phyloP scores from a whole-genome alignment of 2,329 filamentous ascomycete species.

The Rutstroemia sp. region DNA sequence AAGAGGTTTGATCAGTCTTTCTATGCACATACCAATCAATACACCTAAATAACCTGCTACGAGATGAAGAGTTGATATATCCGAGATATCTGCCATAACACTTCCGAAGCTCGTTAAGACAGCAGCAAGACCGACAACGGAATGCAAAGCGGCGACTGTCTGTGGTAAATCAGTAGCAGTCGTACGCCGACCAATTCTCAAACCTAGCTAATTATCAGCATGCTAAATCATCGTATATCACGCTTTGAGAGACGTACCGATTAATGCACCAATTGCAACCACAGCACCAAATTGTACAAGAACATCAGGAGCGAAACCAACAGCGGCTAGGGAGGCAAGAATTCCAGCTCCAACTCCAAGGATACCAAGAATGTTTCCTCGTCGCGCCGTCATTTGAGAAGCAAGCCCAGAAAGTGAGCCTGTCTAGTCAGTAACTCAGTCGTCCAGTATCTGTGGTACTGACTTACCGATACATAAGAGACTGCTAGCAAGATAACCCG shows the following conservation, averaged over 20 bases:
- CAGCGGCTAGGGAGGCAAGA: constrained; percentile 72
- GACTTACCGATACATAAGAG: constrained; percentile 62
- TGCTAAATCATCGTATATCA: neutral
- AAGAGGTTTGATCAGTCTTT: neutral
- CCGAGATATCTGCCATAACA: constrained; percentile 64
- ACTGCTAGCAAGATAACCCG: constrained; percentile 79
- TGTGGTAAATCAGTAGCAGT: constrained; percentile 84
- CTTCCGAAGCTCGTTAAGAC: constrained; percentile 85
- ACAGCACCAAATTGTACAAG: constrained; percentile 73
- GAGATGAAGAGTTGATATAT: constrained; percentile 71
- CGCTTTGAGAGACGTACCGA: constrained; percentile 34
- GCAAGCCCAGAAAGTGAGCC: constrained; percentile 73
- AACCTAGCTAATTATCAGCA: constrained; percentile 35
- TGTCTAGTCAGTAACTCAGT: neutral
- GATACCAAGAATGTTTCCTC: constrained; percentile 81
- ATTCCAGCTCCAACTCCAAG: constrained; percentile 79
- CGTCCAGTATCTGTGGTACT: no score
- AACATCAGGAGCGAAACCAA: constrained; percentile 72
- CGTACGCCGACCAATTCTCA: constrained; percentile 76
- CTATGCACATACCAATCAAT: constrained; percentile 52
- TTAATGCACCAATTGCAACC: constrained; percentile 61
- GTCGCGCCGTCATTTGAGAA: constrained; percentile 73
- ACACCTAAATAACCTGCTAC: constrained; percentile 83
- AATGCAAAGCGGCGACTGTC: constrained; percentile 82
- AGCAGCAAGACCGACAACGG: constrained; percentile 81